Evolutionary conservation across 495 filamentous ascomycete genomes (phyloP).

Genomic region (Neurospora pannonica): DNA sequence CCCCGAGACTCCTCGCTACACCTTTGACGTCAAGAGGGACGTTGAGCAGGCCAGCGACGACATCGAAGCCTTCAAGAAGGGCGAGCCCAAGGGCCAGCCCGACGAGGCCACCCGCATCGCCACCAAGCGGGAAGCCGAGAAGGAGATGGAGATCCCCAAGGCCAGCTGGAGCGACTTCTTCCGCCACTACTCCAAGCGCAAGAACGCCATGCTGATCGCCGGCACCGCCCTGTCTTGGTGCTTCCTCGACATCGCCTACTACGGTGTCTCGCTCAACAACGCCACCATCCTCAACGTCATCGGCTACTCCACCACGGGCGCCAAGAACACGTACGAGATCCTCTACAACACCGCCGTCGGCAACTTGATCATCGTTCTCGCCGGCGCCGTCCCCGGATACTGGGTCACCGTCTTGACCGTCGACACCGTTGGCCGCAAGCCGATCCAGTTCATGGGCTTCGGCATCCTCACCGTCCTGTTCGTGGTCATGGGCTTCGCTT

Average conservation of each 20-base stretch:
- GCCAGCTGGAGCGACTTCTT: slow-evolving; percentile 59
- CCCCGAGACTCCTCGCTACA: slow-evolving; percentile 65
- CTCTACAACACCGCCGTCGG: slow-evolving; percentile 64
- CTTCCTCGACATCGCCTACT: slow-evolving; percentile 53
- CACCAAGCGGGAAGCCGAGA: slow-evolving; percentile 32
- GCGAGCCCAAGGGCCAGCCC: slow-evolving; percentile 47
- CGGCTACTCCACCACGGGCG: slow-evolving; percentile 49
- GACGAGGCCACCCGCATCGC: slow-evolving; percentile 51
- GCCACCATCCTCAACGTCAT: slow-evolving; percentile 57
- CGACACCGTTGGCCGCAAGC: slow-evolving; percentile 66
- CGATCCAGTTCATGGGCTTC: slow-evolving; percentile 74
- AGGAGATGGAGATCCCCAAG: slow-evolving; percentile 46
- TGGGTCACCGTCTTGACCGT: slow-evolving; percentile 63
- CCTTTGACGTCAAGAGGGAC: slow-evolving; percentile 70
- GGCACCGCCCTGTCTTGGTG: slow-evolving; percentile 78
- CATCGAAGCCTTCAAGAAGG: slow-evolving; percentile 52
- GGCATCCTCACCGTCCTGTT: slow-evolving; percentile 62
- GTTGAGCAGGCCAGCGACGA: slow-evolving; percentile 64
- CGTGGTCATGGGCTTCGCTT: slow-evolving; percentile 62
- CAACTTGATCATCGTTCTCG: slow-evolving; percentile 64
- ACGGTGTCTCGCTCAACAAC: slow-evolving; percentile 69
- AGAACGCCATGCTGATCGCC: slow-evolving; percentile 59
- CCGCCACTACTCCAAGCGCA: slow-evolving; percentile 54
- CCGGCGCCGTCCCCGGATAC: slow-evolving; percentile 71
- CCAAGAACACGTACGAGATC: slow-evolving; percentile 49